Evolutionary conservation across 2,329 filamentous ascomycete genomes (phyloP), one percentile per base, ranked within the genome.

Genomic region (Aulographum hederae): DNA sequence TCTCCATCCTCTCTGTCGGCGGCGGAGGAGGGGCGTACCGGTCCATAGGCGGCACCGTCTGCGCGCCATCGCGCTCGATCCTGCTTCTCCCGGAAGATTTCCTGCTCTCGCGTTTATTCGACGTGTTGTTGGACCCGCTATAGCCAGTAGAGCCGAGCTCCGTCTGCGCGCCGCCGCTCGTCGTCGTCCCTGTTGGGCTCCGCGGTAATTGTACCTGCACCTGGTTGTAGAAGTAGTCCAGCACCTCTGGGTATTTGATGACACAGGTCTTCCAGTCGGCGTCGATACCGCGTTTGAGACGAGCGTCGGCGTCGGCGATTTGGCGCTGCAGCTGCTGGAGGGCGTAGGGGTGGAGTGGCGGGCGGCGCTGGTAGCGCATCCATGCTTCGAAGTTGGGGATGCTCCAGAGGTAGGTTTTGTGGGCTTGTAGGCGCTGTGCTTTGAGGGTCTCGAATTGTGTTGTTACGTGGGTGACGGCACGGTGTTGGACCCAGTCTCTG

Each of bases 181-280:
- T n/a, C n/a, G n/a, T n/a, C n/a, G n/a, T n/a, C n/a, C n/a, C n/a
- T n/a, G n/a, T n/a, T 25, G 21, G 21, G 21, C 21, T n/a, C 16
- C 20, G 17, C 13, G 36, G 36, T 6, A 33, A 28, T 14, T 23
- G 16, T 8, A 37, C 21, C 5, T 38, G 19, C 5, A 38, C 15
- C 26, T 34, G 34, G 12, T 6, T 12, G 28, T 37, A 38, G 26
- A 30, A 38, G 23, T 38, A 30, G 11, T 32, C 26, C 17, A 38
- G 28, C 11, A 38, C 36, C 20, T 38, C 31, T 10, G 36, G 36
- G 30, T 38, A 38, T 12, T 27, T 28, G 14, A 37, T 11, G 3
- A 37, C 34, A 21, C 36, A 38, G n/a, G 26, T 28, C 16, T 32
- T 30, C 36, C 36, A 38, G 31, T 38, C 36, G 10, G 14, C 31